Base-by-base conservation (phyloP, 257 asterid genomes). In the Rubia yunnanensis region DNA sequence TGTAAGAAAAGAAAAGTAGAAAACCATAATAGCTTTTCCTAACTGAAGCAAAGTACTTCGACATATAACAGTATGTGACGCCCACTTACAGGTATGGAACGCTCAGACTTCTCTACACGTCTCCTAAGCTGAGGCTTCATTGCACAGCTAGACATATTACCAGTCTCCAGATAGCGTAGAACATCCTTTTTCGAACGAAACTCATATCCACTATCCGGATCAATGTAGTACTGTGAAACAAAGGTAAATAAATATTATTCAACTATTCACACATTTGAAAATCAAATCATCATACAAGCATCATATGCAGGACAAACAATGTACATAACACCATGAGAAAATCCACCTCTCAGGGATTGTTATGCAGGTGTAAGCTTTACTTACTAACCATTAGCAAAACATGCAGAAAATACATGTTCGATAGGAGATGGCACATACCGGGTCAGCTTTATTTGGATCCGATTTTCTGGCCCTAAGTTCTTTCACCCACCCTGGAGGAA, bases 401-500 rank as follows among this genome's bases (percentile, higher is more conserved):
- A 53, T 53, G 28, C 60, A 55, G 36, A 23, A n/a, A n/a, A n/a
- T n/a, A 38, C 22, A 49, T 7, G 11, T 5, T 13, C 1, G 2
- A 5, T 1, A 1, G 24, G 4, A 58, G 54, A 67, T 62, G 59
- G 52, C 36, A 68, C 59, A 66, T 89, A 89, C 91, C 81, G 83
- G 78, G 73, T 87, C 91, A 66, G 49, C 77, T 72, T 78, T 83
- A 9, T 20, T 77, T 72, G 48, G 81, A 26, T 76, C 88, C 23
- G 58, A 68, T 71, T 76, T 85, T 65, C 80, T 78, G 58, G 71
- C 67, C 74, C 65, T 75, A 65, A 64, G 60, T 78, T 82, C 94
- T 76, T 78, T 79, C 59, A 77, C 82, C 97, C 97, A 89, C 62
- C 94, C 94, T 31, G 81, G 80, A 18, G 97, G 95, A 63, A 89